Base-by-base conservation (phyloP, 805 yeast species). In the Saccharomycopsis synnaedendra region DNA sequence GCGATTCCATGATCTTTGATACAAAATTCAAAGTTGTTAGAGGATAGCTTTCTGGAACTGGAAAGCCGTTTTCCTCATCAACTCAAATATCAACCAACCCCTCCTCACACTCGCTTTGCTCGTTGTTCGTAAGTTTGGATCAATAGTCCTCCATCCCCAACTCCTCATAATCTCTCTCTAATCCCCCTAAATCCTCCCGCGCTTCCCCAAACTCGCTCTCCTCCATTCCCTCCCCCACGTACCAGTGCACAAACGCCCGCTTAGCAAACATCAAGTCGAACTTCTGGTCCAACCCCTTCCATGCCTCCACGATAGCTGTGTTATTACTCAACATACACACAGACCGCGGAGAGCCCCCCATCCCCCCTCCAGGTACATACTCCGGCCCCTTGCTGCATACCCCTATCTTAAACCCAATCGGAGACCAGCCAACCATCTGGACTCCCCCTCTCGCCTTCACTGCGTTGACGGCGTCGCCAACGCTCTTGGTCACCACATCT, bases 191-290 rank as follows among this genome's bases (percentile, higher is more conserved):
- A 65, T 93, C 96, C 73, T 84, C 98, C 74, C 97, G 88, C 47
- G 97, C 97, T 72, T 93, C 97, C 52, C 94, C 82, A 68, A 90
- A 93, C 71, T 90, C 98, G 64, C 98, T 97, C 71, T 90, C 98
- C 70, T 90, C 98, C 97, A 90, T 90, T 74, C 98, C 97, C 73
- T 90, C 98, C 64, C 97, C 96, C 52, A 90, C 97, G 64, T 89
- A 90, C 97, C 97, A 93, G 74, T 90, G 98, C 55, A 90, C 98
- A 64, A 93, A 90, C 42, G 98, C 98, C 72, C 98, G 88, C 80
- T 90, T 93, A 62, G 90, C 77, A 75, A 89, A 90, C 98, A 90
- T 90, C 68, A 90, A 78, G 69, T 90, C 98, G 71, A 90, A 90
- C 74, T 90, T 90, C 67, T 80, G 80, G 71, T 89, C 97, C 60